Evolutionary conservation across 2,329 filamentous ascomycete genomes (phyloP).

Genomic region (Macrophomina tecta): DNA sequence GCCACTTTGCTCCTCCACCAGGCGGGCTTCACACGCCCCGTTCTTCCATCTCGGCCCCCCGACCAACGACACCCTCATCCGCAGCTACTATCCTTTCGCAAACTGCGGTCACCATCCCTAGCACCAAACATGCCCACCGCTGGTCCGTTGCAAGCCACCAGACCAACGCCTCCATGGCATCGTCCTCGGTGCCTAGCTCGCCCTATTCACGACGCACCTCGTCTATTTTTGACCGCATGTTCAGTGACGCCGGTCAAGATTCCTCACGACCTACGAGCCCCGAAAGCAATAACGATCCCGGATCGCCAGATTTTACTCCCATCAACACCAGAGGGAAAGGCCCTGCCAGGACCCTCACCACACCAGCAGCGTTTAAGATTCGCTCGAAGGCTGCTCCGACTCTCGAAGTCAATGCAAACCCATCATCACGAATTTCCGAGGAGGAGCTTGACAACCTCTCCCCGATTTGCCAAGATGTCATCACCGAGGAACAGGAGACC

Average conservation of each 20-base stretch:
- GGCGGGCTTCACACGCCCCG: slow-evolving; percentile 42
- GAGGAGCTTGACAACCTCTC: slow-evolving; percentile 23
- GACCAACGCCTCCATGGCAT: slow-evolving; percentile 67
- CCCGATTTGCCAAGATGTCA: slow-evolving; percentile 31
- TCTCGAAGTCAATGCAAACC: slow-evolving; percentile 38
- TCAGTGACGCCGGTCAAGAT: slow-evolving; percentile 63
- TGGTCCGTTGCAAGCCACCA: slow-evolving; percentile 69
- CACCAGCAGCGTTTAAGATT: slow-evolving; percentile 33
- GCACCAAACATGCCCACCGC: slow-evolving; percentile 51
- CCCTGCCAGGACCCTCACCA: slow-evolving; percentile 17
- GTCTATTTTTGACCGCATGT: slow-evolving; percentile 77
- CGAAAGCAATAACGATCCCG: slow-evolving; percentile 66
- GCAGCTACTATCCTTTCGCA: slow-evolving; percentile 68
- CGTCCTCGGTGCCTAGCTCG: slow-evolving; percentile 80
- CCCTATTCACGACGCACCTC: slow-evolving; percentile 71
- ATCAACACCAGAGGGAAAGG: slow-evolving; percentile 21
- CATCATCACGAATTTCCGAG: slow-evolving; percentile 34
- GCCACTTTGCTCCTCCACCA: slow-evolving; percentile 53
- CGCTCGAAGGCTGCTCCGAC: slow-evolving; percentile 33
- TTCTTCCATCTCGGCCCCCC: slow-evolving; percentile 45
- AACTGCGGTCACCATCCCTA: slow-evolving; percentile 63
- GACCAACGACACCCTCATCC: slow-evolving; percentile 52
- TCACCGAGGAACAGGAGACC: slow-evolving; percentile 32
- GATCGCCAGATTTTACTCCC: slow-evolving; percentile 63
- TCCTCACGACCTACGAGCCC: slow-evolving; percentile 82